Conservation (phyloP, 208 protist species). For the Leishmania braziliensis region DNA sequence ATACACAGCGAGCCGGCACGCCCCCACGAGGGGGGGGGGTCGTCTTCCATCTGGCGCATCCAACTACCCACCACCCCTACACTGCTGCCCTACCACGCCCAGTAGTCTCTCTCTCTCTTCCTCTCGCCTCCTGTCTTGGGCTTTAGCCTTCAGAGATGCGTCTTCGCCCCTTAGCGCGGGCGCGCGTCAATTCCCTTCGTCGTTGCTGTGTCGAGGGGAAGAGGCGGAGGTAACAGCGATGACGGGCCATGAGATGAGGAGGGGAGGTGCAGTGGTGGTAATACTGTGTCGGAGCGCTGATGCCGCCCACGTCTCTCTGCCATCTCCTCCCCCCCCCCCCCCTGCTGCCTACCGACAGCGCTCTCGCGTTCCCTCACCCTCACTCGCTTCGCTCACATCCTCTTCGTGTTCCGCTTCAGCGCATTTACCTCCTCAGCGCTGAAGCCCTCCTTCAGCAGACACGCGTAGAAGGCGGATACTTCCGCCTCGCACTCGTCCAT, state of each 20-base stretch:
- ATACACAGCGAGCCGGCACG: too few relatives aligned
- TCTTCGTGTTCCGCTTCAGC: slow-evolving; percentile 48
- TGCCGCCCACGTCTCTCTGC: not conserved
- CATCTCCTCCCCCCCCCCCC: not conserved
- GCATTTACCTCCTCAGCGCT: slow-evolving; percentile 57
- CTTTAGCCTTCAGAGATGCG: too few relatives aligned
- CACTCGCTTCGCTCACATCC: slow-evolving; percentile 27
- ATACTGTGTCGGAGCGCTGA: not conserved
- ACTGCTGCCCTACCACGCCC: too few relatives aligned
- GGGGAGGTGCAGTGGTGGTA: not conserved
- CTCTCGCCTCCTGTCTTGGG: too few relatives aligned
- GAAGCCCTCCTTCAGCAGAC: slow-evolving; percentile 80
- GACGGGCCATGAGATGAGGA: not conserved
- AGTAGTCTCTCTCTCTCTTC: too few relatives aligned
- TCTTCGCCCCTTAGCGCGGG: too few relatives aligned
- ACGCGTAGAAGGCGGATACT: slow-evolving; percentile 74
- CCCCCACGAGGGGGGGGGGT: too few relatives aligned
- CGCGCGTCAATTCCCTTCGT: too few relatives aligned
- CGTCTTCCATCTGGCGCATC: not conserved
- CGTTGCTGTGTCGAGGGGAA: not conserved
- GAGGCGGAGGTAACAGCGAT: not conserved
- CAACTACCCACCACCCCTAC: not conserved
- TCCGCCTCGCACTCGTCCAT: slow-evolving; percentile 66
- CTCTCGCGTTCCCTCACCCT: not conserved
- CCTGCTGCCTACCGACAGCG: not conserved